phyloP scores from a whole-genome alignment of 192 early-diverging fungal genomes.

The Podila horticola region DNA sequence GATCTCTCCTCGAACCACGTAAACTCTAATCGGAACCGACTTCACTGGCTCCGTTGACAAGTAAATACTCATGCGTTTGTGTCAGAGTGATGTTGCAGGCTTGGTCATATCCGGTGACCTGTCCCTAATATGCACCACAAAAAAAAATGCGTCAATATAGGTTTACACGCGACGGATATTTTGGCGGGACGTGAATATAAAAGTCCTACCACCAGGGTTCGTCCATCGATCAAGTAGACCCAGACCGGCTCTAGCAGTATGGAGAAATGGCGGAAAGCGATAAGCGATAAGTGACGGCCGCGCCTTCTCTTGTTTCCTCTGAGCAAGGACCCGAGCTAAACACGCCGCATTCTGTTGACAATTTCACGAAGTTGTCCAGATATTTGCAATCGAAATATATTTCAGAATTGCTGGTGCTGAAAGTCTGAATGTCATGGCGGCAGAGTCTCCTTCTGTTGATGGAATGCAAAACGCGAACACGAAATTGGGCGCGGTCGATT shows the following conservation, averaged over 20 bases:
- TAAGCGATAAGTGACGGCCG: no score
- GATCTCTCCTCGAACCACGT: conserved; percentile 43
- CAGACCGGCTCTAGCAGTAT: conserved; percentile 26
- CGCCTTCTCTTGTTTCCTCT: neutral
- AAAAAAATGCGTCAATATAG: neutral
- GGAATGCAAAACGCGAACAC: no score
- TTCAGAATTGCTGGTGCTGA: neutral
- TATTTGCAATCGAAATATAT: neutral
- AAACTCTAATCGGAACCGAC: conserved; percentile 47
- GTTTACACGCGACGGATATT: neutral
- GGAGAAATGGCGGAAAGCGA: neutral
- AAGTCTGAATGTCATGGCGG: neutral
- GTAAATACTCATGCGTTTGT: conserved; percentile 44
- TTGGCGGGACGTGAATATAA: neutral
- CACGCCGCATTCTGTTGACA: conserved; percentile 18
- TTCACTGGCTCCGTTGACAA: conserved; percentile 37
- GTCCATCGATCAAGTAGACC: conserved; percentile 45
- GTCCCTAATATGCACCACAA: conserved; percentile 12
- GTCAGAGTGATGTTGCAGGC: conserved; percentile 41
- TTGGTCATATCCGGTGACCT: conserved; percentile 43
- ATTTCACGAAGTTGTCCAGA: conserved; percentile 30
- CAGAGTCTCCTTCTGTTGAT: no score
- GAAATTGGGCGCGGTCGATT: no score
- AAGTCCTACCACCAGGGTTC: conserved; percentile 23
- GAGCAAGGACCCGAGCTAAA: neutral